Base-by-base conservation (phyloP, 108 stramenopile species). In the Cyclostephanos tholiformis region DNA sequence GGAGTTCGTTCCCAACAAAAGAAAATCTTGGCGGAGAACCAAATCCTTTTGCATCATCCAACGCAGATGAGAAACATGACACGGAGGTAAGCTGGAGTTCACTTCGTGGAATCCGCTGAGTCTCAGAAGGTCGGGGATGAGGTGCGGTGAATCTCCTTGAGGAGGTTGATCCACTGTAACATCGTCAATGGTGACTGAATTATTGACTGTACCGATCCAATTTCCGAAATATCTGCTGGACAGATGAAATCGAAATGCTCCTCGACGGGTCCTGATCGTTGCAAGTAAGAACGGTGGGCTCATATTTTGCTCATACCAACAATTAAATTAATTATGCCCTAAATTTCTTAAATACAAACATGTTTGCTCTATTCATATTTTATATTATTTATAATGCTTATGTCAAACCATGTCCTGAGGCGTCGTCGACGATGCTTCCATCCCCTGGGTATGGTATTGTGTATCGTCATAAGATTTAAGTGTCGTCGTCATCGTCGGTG, bases 1-100 rank as follows among this genome's bases (percentile, higher is more conserved):
- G 20, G 70, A 71, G 6, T 92, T 90, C 48, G 85, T 67, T 23
- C 91, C 91, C n/a, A 95, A 32, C 25, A 96, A 67, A 0, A 91
- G 73, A 57, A 91, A 82, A 68, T 96, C 93, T 69, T 96, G 96
- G 22, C 68, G 51, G 43, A 95, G 63, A 8, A 76, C 39, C 13
- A 82, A 67, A 76, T 96, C 93, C 80, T 96, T 96, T 60, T 89
- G 85, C 70, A 88, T 64, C 91, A 96, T 91, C 93, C 93, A 96
- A 49, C 83, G 82, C 65, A 96, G 80, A 71, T 92, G 91, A 14
- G 81, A 75, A 9, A 82, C n/a, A 50, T 82, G 71, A 46, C 81
- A 82, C 12, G 74, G 75, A 13, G 81, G 81, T 8, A 82, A 26
- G 62, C 50, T 64, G 36, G 29, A 48, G 30, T 72, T 27, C 44